Evolutionary conservation across 177 flowering plant species (phyloP).

Genomic region (Tripterygium wilfordii): DNA sequence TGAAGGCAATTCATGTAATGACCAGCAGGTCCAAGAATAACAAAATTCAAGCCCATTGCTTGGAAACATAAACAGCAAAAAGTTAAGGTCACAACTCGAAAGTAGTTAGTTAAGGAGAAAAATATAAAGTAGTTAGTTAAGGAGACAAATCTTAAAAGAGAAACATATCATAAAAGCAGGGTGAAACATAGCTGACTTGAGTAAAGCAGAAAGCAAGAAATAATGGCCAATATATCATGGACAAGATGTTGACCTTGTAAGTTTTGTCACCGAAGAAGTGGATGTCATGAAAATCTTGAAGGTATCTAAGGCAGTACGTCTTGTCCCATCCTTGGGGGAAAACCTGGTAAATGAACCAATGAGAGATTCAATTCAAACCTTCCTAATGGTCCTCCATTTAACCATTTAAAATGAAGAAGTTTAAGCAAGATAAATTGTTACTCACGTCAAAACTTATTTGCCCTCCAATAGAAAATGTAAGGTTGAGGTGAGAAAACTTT

Average conservation of each 20-base stretch:
- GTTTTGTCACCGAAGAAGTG: conserved; percentile 99
- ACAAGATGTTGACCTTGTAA: conserved; percentile 53
- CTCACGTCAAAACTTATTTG: conserved; percentile 99
- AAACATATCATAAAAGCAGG: too few relatives aligned
- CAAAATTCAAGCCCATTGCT: too few relatives aligned
- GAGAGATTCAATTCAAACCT: background rate
- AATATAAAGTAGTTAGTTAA: too few relatives aligned
- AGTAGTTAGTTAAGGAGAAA: too few relatives aligned
- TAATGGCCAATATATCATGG: too few relatives aligned
- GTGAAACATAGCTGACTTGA: too few relatives aligned
- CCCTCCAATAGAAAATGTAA: conserved; percentile 96
- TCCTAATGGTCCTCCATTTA: background rate
- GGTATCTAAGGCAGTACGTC: conserved; percentile 85
- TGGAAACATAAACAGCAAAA: background rate
- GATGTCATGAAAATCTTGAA: conserved; percentile 75
- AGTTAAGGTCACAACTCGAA: background rate
- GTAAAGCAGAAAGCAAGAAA: background rate
- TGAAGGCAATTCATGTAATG: too few relatives aligned
- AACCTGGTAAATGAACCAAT: conserved; percentile 49
- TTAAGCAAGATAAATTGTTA: background rate
- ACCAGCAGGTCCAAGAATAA: too few relatives aligned
- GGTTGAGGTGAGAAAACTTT: conserved; percentile 82
- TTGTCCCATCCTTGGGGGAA: conserved; percentile 99
- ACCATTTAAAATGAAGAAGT: too few relatives aligned
- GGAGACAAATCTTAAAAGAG: too few relatives aligned